Evolutionary conservation across 2,329 filamentous ascomycete species (phyloP).

Genomic region (Helotiales sp.): DNA sequence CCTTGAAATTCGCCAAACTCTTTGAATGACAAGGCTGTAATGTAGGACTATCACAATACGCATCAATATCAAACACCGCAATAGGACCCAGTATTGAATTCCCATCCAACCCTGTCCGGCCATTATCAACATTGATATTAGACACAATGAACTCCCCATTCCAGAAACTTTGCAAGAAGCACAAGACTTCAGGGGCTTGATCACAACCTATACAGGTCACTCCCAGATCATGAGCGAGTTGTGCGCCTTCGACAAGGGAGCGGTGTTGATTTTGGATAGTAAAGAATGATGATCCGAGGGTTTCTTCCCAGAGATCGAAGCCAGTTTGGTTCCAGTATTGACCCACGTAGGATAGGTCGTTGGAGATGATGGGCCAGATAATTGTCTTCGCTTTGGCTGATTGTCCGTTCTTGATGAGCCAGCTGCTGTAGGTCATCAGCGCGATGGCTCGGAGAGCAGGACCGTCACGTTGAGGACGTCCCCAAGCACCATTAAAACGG

Average conservation of each 20-base stretch:
- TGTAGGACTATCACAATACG: slow-evolving; percentile 65
- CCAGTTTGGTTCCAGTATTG: slow-evolving; percentile 66
- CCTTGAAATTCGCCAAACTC: slow-evolving; percentile 76
- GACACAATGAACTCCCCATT: slow-evolving; percentile 62
- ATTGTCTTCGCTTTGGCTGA: slow-evolving; percentile 45
- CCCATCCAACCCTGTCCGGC: slow-evolving; percentile 67
- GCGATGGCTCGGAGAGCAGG: slow-evolving; percentile 75
- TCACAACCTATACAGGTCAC: slow-evolving; percentile 60
- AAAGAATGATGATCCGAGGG: slow-evolving; percentile 77
- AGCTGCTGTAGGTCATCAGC: slow-evolving; percentile 71
- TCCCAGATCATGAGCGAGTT: slow-evolving; percentile 62
- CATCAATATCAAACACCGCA: slow-evolving; percentile 67
- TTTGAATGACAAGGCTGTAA: slow-evolving; percentile 62
- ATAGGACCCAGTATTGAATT: slow-evolving; percentile 69
- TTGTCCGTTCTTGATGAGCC: slow-evolving; percentile 64
- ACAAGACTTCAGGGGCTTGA: slow-evolving; percentile 68
- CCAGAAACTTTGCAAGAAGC: slow-evolving; percentile 77
- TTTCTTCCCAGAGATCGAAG: slow-evolving; percentile 84
- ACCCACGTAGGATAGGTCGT: slow-evolving; percentile 73
- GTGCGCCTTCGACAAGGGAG: slow-evolving; percentile 62
- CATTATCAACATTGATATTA: slow-evolving; percentile 64
- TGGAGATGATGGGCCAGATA: slow-evolving; percentile 72
- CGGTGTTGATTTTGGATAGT: slow-evolving; percentile 66
- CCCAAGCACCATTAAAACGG: slow-evolving; percentile 56
- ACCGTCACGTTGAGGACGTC: slow-evolving; percentile 77